phyloP scores from a whole-genome alignment of 176 grass and related monocot genomes.

The Aechmea fasciata region DNA sequence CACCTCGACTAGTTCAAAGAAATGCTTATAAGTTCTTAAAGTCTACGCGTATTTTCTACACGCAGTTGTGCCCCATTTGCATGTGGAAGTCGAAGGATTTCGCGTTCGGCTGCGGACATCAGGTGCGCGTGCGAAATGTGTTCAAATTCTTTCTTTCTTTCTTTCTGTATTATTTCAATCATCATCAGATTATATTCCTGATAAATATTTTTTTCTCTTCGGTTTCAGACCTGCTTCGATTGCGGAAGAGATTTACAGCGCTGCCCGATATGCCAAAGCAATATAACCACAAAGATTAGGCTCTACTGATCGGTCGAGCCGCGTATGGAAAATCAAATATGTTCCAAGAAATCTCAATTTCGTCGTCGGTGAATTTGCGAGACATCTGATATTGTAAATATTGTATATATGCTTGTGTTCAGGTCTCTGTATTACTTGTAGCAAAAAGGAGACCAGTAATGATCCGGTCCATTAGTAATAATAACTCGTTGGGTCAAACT shows the following conservation, averaged over 20 bases:
- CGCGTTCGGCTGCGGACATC: conserved; percentile 96
- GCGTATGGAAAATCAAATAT: too few relatives aligned
- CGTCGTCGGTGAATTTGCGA: too few relatives aligned
- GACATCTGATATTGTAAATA: too few relatives aligned
- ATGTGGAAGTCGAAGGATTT: conserved; percentile 86
- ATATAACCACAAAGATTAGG: conserved; percentile 82
- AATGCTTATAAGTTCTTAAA: conserved; percentile 7
- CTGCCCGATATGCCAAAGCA: conserved; percentile 75
- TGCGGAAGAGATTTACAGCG: conserved; percentile 56
- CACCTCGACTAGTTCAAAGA: conserved; percentile 1
- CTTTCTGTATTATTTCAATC: not conserved
- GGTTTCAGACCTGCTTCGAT: conserved; percentile 72
- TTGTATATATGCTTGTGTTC: too few relatives aligned
- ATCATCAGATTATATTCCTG: not conserved
- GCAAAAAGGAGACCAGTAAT: too few relatives aligned
- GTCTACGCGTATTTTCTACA: conserved; percentile 8
- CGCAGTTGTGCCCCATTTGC: conserved; percentile 80
- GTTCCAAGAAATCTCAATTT: too few relatives aligned
- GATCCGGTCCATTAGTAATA: too few relatives aligned
- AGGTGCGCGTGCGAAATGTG: conserved; percentile 33
- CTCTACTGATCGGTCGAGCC: conserved; percentile 41
- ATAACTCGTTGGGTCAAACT: too few relatives aligned
- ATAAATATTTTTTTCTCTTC: conserved; percentile 15
- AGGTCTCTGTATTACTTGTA: too few relatives aligned
- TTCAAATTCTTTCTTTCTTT: not conserved